Evolutionary conservation across 2,329 filamentous ascomycete genomes (phyloP).

Genomic region (Claviceps sp.): DNA sequence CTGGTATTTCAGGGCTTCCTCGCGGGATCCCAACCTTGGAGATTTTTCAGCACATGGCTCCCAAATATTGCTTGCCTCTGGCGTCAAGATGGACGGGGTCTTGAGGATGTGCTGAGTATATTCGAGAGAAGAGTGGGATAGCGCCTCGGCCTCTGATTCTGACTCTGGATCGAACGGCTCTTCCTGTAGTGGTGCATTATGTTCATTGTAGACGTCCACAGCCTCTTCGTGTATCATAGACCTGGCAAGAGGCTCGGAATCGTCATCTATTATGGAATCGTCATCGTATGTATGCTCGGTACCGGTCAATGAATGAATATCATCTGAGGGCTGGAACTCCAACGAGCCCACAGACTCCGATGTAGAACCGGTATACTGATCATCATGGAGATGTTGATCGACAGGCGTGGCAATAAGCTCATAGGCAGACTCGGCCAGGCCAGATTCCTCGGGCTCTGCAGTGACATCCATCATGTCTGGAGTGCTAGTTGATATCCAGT

Average conservation of each 20-base stretch:
- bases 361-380: conserved; percentile 31
- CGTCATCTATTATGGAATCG: conserved; percentile 23
- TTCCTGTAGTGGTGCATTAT: background rate
- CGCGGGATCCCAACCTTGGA: background rate
- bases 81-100: conserved; percentile 27
- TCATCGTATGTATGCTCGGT: conserved; percentile 36
- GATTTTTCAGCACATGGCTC: conserved; percentile 8
- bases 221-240: conserved; percentile 7
- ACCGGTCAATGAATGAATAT: conserved; percentile 37
- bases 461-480: conserved; percentile 41
- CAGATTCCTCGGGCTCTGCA: conserved; percentile 33
- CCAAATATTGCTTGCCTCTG: conserved; percentile 19
- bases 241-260: conserved; percentile 8
- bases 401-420: conserved; percentile 37
- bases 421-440: conserved; percentile 41
- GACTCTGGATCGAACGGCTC: conserved; percentile 11
- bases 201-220: conserved; percentile 4
- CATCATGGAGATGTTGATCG: conserved; percentile 41
- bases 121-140: conserved; percentile 28
- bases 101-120: conserved; percentile 36
- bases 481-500: conserved; percentile 45
- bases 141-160: conserved; percentile 23
- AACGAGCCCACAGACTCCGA: conserved; percentile 37
- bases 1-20: conserved; percentile 1
- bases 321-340: conserved; percentile 34